phyloP scores from a whole-genome alignment of 306 rosid species.

The Purshia tridentata region DNA sequence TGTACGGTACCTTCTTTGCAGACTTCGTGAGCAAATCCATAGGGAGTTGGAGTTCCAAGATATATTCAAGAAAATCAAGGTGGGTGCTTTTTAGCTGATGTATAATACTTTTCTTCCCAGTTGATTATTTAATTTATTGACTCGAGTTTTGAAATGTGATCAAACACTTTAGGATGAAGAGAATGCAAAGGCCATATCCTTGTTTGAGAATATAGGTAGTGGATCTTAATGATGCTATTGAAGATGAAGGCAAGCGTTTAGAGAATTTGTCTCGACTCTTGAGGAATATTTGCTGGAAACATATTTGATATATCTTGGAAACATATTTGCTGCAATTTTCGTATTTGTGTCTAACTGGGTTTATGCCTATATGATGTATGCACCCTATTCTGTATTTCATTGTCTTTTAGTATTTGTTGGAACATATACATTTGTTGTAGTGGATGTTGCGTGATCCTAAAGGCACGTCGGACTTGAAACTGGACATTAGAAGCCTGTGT shows the following conservation, averaged over 20 bases:
- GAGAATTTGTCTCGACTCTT: slow-evolving; percentile 70
- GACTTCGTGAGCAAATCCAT: slow-evolving; percentile 81
- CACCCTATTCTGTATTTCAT: slow-evolving; percentile 12
- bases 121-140: neutral
- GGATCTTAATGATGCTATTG: slow-evolving; percentile 73
- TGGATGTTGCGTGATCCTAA: slow-evolving; percentile 61
- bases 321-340: slow-evolving; percentile 45
- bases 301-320: slow-evolving; percentile 99
- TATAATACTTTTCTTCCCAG: neutral
- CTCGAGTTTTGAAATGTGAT: slow-evolving; percentile 3
- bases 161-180: slow-evolving; percentile 74
- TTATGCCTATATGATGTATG: slow-evolving; percentile 22
- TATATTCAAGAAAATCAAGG: slow-evolving; percentile 94
- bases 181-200: slow-evolving; percentile 81
- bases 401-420: slow-evolving; percentile 4
- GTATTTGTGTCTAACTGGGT: too few species aligned
- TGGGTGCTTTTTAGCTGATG: slow-evolving; percentile 17
- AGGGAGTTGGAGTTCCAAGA: slow-evolving; percentile 88
- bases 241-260: slow-evolving; percentile 76
- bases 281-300: slow-evolving; percentile 93
- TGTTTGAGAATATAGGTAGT: slow-evolving; percentile 75
- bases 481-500: slow-evolving; percentile 74
- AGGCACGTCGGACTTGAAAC: slow-evolving; percentile 74
- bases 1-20: slow-evolving; percentile 78
- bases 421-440: slow-evolving; percentile 9